Evolutionary conservation across 331 rosid species (phyloP).

Genomic region (Pyrus hybrid): DNA sequence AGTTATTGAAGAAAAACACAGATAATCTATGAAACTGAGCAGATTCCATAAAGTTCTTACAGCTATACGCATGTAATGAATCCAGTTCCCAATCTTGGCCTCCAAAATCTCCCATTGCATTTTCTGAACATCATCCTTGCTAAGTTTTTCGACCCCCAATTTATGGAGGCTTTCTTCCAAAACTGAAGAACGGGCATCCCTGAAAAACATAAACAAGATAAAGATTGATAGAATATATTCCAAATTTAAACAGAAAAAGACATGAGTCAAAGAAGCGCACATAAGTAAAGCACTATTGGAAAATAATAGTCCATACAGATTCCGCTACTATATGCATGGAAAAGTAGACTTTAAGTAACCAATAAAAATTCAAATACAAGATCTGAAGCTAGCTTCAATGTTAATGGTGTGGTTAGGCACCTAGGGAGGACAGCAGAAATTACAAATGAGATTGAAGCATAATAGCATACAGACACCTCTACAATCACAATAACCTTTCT

Average conservation of each 20-base stretch:
- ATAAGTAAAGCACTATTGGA: too few relatives aligned
- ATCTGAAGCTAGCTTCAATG: not conserved
- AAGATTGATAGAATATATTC: too few relatives aligned
- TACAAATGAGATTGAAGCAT: not conserved
- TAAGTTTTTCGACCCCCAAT: slow-evolving; percentile 94
- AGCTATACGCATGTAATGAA: slow-evolving; percentile 21
- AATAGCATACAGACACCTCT: not conserved
- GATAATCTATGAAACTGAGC: not conserved
- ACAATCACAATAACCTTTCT: not conserved
- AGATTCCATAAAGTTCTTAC: slow-evolving; percentile 38
- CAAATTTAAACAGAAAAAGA: too few relatives aligned
- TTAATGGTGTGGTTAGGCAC: not conserved
- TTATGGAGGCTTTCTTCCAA: slow-evolving; percentile 91
- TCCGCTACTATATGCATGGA: too few relatives aligned
- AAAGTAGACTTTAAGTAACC: too few relatives aligned
- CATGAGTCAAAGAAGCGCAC: too few relatives aligned
- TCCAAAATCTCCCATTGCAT: slow-evolving; percentile 98
- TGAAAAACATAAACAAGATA: slow-evolving; percentile 1
- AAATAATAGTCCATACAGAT: too few relatives aligned
- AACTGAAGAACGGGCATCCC: slow-evolving; percentile 84
- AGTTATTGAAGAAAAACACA: not conserved
- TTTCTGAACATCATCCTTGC: slow-evolving; percentile 97
- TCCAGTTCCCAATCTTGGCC: slow-evolving; percentile 99
- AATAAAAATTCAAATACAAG: not conserved
- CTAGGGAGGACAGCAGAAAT: not conserved